Evolutionary conservation across 2,329 filamentous ascomycete species (phyloP).

Genomic region (Trichoderma polysporum): DNA sequence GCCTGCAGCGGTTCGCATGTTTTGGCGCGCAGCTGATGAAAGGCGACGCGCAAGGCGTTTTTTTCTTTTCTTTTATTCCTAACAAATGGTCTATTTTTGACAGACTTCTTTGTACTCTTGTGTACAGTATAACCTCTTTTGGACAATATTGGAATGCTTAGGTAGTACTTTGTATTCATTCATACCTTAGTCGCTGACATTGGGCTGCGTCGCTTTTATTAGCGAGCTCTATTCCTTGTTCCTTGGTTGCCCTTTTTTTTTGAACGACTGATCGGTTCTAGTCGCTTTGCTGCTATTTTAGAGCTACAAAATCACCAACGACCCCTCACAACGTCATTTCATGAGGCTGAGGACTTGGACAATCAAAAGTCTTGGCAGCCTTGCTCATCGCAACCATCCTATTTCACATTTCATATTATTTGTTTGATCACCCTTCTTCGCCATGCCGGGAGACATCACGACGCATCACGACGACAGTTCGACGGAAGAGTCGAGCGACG

Average conservation of each 20-base stretch:
- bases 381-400: not conserved
- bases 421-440: not conserved
- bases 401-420: not conserved
- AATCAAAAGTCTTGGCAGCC: conserved; percentile 15
- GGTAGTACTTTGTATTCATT: not conserved
- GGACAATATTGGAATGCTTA: not conserved
- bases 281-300: not conserved
- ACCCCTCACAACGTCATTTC: conserved; percentile 17
- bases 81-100: too few relatives aligned
- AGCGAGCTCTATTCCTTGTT: not conserved
- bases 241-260: not conserved
- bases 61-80: not conserved
- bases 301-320: not conserved
- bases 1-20: conserved; percentile 15
- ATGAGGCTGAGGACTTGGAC: conserved; percentile 2
- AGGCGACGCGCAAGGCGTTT: conserved; percentile 9
- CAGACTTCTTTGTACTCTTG: too few relatives aligned
- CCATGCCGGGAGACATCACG: conserved; percentile 11
- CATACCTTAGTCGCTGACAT: not conserved
- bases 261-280: not conserved
- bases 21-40: not conserved
- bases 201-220: not conserved
- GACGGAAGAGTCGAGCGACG: conserved; percentile 4
- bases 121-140: not conserved
- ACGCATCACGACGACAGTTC: conserved; percentile 12